These are phyloP conservation scores for Didymosphaeria variabile DNA, from an alignment of 2,329 filamentous ascomycete species.

Conservation along the genomic window DNA sequence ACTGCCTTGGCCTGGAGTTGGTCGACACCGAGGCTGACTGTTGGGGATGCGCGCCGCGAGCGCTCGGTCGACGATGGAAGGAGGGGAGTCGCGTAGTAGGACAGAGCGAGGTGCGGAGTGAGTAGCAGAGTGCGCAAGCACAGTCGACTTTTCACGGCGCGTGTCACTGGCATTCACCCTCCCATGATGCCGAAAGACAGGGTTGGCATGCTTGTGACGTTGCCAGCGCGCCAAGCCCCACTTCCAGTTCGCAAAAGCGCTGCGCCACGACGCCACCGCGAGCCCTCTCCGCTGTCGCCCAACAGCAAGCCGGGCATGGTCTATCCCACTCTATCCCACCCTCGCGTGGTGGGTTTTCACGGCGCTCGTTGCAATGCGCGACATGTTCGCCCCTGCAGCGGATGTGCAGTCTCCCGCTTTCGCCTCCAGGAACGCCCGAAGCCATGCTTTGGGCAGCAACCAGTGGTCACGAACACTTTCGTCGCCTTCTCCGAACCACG, in stretches of 20 bases:
- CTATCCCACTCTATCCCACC: slow-evolving; percentile 14
- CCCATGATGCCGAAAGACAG: slow-evolving; percentile 4
- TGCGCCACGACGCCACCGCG: slow-evolving; percentile 16
- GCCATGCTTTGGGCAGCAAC: slow-evolving; percentile 2
- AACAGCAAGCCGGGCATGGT: slow-evolving; percentile 15
- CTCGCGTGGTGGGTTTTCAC: slow-evolving; percentile 21
- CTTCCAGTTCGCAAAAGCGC: slow-evolving; percentile 6
- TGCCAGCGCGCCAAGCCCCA: slow-evolving; percentile 11
- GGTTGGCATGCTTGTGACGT: slow-evolving; percentile 13
- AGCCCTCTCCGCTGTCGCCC: background rate
- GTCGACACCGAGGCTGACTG: slow-evolving; percentile 25
- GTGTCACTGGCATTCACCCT: slow-evolving; percentile 19
- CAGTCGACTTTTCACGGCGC: slow-evolving; percentile 18
- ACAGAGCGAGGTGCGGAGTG: slow-evolving; percentile 16
- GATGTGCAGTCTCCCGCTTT: slow-evolving; percentile 39
- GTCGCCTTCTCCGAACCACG: slow-evolving; percentile 3
- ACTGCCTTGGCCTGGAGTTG: slow-evolving; percentile 9
- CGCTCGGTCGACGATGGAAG: slow-evolving; percentile 28
- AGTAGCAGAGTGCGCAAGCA: slow-evolving; percentile 17
- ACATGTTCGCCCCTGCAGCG: slow-evolving; percentile 45
- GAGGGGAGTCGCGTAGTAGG: slow-evolving; percentile 11
- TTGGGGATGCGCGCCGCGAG: slow-evolving; percentile 34
- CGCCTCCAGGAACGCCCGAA: slow-evolving; percentile 34
- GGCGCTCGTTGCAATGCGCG: background rate
- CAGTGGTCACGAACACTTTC: slow-evolving; percentile 7